Conservation (phyloP, 2,329 filamentous ascomycete genomes). For the Aspergillus sergii region DNA sequence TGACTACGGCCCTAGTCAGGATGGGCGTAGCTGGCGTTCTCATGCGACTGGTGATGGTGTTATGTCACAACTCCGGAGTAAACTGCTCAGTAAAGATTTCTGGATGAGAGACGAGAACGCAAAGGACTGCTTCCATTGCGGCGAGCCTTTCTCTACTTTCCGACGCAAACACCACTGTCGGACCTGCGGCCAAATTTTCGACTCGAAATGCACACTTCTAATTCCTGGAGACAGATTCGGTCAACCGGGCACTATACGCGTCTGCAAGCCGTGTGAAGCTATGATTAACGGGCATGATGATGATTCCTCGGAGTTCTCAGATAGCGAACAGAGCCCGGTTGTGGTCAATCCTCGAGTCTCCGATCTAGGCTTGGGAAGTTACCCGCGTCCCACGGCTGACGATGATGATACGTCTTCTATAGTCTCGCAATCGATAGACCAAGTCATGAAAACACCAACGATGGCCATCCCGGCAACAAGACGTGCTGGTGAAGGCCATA, state of each 20-base stretch:
- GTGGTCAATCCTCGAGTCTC: slow-evolving; percentile 60
- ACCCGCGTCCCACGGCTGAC: slow-evolving; percentile 46
- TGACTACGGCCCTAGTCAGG: slow-evolving; percentile 21
- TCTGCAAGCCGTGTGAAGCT: slow-evolving; percentile 89
- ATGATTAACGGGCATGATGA: slow-evolving; percentile 91
- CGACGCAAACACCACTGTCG: slow-evolving; percentile 95
- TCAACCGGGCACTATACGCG: slow-evolving; percentile 78
- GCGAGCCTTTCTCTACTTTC: slow-evolving; percentile 88
- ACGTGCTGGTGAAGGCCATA: slow-evolving; percentile 71
- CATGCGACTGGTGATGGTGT: slow-evolving; percentile 32
- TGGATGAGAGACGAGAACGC: slow-evolving; percentile 99
- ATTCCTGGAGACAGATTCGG: slow-evolving; percentile 86
- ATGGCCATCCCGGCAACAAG: slow-evolving; percentile 68
- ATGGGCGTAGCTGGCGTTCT: slow-evolving; percentile 23
- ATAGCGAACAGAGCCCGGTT: slow-evolving; percentile 67
- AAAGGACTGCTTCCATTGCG: slow-evolving; percentile 94
- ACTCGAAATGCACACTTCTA: slow-evolving; percentile 92
- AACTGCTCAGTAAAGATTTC: slow-evolving; percentile 90
- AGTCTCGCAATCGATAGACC: slow-evolving; percentile 50
- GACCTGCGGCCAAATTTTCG: slow-evolving; percentile 95
- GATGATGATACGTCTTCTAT: slow-evolving; percentile 51
- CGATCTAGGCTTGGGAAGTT: slow-evolving; percentile 59
- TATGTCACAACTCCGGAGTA: slow-evolving; percentile 72
- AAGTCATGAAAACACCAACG: slow-evolving; percentile 56
- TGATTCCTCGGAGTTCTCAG: slow-evolving; percentile 88